Evolutionary conservation across 495 filamentous ascomycete species (phyloP), one percentile per base, ranked within the genome.

Genomic region (Aspergillus cavernicola): DNA sequence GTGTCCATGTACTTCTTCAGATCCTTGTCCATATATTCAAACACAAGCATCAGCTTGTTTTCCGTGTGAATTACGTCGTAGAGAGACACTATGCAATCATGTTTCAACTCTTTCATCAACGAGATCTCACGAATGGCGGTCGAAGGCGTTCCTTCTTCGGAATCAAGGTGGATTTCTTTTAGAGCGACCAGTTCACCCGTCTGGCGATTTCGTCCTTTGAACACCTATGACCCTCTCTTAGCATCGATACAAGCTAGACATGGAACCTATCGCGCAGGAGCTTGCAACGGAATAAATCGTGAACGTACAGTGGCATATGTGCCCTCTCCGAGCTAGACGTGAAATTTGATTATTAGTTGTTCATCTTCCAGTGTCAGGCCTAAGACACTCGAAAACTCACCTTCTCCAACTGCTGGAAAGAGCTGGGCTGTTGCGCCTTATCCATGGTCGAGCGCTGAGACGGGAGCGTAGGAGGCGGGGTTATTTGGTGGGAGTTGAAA

Each of bases 1-100:
- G 84, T 85, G 61, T 99, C 93, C 93, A 99, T 99, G 72, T 96
- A 97, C 67, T 92, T 93, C 79, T 99, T 99, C n/a, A 99, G 76
- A 63, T 99, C 93, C 60, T 91, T 85, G 70, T 99, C 93, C 85
- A 99, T 95, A 68, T 86, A 97, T 69, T 99, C 93, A 59, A 97
- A 96, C 12, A 99, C 93, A 32, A 99, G 87, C 90, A 97, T 97
- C 37, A 99, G 82, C 68, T 99, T 99, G 75, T 97, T 96, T 71
- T 99, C 93, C 50, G 93, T 97, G 67, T 99, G 93, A 61, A 99
- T 97, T 28, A 99, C 95, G 74, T 99, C 95, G 76, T 97, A 87
- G 1, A 99, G 85, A 42, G 88, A 92, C 50, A 99, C 92, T 53
- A 97, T 97, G 66, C 95, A 96, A 62, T 95, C 89, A 72, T 99